Evolutionary conservation across 1,284 basidiomycete species (phyloP).

Genomic region (Cystobasidium sp.): DNA sequence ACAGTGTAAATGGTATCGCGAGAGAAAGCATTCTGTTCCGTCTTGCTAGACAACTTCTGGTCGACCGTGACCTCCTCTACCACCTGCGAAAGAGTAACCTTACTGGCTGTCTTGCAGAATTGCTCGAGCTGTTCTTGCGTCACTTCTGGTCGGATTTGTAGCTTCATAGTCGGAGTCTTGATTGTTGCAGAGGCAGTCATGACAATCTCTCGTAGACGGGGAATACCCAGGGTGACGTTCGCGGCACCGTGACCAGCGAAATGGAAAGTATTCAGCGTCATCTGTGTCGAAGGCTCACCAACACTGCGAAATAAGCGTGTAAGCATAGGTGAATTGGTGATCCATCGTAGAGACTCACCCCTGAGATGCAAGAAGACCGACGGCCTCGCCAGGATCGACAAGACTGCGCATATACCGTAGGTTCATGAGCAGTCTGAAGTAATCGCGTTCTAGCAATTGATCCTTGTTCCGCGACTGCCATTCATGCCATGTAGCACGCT

Average conservation of each 20-base stretch:
- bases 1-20: constrained; percentile 83
- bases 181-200: constrained; percentile 98
- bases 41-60: constrained; percentile 74
- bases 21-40: constrained; percentile 61
- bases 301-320: constrained; percentile 68
- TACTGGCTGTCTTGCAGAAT: constrained; percentile 90
- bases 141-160: constrained; percentile 69
- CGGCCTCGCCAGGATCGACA: constrained; percentile 96
- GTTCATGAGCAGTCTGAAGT: constrained; percentile 81
- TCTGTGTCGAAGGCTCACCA: constrained; percentile 98
- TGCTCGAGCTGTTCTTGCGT: constrained; percentile 67
- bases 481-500: constrained; percentile 51
- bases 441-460: constrained; percentile 63
- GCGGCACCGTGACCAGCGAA: constrained; percentile 98
- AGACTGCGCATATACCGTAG: constrained; percentile 90
- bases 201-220: constrained; percentile 96
- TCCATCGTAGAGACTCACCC: constrained; percentile 67
- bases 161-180: constrained; percentile 97
- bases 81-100: constrained; percentile 84
- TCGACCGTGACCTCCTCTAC: constrained; percentile 82
- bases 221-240: constrained; percentile 98
- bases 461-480: constrained; percentile 60
- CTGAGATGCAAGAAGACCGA: constrained; percentile 96
- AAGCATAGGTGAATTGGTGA: constrained; percentile 98
- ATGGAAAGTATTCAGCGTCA: constrained; percentile 99